A percentile compares a stretch with the other conserved stretches of the same genome.
Conservation (phyloP, 768 basidiomycete genomes). For the Dendrothele bispora region DNA sequence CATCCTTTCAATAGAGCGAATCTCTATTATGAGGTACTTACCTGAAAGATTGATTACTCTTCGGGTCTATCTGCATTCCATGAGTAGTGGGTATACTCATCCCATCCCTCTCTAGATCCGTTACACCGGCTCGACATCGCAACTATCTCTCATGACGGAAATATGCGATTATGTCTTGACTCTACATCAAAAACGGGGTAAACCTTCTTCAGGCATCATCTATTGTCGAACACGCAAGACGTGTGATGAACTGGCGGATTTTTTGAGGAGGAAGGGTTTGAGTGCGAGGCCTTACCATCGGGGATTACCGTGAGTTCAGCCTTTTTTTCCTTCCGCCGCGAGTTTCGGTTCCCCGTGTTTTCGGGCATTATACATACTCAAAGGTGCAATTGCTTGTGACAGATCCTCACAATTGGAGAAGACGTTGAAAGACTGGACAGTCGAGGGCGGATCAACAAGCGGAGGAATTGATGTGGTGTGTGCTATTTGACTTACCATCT, state of each 20-base stretch:
- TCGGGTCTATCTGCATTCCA: constrained; percentile 1
- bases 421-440: constrained; percentile 61
- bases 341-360: too few species aligned
- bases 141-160: constrained; percentile 58
- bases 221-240: constrained; percentile 71
- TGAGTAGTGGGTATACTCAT: neutral
- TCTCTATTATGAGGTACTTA: constrained; percentile 73
- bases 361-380: too few species aligned
- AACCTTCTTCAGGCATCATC: constrained; percentile 69
- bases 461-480: constrained; percentile 65
- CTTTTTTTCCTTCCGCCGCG: neutral
- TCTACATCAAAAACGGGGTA: constrained; percentile 57
- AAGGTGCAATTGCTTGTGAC: too few species aligned
- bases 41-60: too few species aligned
- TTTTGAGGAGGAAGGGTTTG: constrained; percentile 65
- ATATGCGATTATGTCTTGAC: constrained; percentile 65
- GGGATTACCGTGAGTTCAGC: constrained; percentile 51
- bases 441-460: constrained; percentile 44
- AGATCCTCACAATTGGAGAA: too few species aligned
- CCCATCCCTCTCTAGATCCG: constrained; percentile 46
- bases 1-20: constrained; percentile 84
- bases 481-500: neutral
- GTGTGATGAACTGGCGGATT: constrained; percentile 67
- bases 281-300: constrained; percentile 74
- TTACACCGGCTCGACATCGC: constrained; percentile 56